Evolutionary conservation across 306 rosid genomes (phyloP).

Genomic region (Vigna mungo): DNA sequence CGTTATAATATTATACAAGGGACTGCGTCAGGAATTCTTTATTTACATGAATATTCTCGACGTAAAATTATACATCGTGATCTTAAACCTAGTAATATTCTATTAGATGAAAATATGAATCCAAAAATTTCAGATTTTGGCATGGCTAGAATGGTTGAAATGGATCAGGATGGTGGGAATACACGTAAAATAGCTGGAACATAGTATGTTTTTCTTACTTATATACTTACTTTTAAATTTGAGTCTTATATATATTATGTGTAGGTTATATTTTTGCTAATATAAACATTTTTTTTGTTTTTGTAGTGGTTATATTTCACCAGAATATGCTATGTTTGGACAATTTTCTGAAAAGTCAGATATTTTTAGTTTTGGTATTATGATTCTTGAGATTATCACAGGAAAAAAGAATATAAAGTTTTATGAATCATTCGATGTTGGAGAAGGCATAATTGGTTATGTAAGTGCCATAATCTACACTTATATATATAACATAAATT

Average conservation of each 20-base stretch:
- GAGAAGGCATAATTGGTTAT: neutral
- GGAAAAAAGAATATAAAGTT: neutral
- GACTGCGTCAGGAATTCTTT: slow-evolving; percentile 51
- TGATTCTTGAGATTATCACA: neutral
- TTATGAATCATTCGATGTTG: neutral
- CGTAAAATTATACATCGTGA: slow-evolving; percentile 48
- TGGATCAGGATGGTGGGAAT: slow-evolving; percentile 39
- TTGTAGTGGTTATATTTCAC: neutral
- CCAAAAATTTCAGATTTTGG: slow-evolving; percentile 68
- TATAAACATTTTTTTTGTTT: neutral
- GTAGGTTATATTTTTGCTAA: no score
- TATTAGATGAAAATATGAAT: slow-evolving; percentile 53
- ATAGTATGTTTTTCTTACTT: slow-evolving; percentile 49
- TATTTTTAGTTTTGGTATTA: slow-evolving; percentile 16
- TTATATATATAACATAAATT: no score
- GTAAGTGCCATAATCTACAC: slow-evolving; percentile 34
- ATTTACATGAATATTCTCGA: slow-evolving; percentile 61
- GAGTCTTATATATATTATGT: no score
- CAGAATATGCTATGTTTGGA: slow-evolving; percentile 19
- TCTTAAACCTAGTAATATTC: slow-evolving; percentile 48
- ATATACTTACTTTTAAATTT: neutral
- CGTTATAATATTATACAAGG: slow-evolving; percentile 50
- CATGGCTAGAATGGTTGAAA: slow-evolving; percentile 49
- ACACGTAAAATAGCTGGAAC: slow-evolving; percentile 56
- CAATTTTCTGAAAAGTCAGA: slow-evolving; percentile 55